Conservation (phyloP, 2,329 filamentous ascomycete species). For the Knufia petricola region DNA sequence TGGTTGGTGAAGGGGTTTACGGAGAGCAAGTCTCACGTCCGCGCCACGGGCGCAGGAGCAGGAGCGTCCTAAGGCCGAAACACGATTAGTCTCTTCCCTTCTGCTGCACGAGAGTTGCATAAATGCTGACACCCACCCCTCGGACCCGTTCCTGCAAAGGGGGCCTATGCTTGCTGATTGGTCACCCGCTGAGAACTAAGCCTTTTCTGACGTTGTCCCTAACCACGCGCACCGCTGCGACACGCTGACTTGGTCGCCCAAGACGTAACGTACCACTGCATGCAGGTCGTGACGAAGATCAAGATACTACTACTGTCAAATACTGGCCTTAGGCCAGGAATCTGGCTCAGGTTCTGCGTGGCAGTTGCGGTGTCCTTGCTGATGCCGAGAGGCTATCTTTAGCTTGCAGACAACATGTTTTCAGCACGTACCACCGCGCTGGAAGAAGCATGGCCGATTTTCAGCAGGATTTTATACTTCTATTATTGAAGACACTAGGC, state of each 20-base stretch:
- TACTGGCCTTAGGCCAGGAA: too few species aligned
- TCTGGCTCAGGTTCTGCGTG: too few species aligned
- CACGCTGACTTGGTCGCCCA: too few species aligned
- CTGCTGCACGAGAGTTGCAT: background rate
- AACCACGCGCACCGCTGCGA: background rate
- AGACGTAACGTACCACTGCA: background rate
- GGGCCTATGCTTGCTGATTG: background rate
- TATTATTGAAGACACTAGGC: too few species aligned
- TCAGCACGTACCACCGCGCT: too few species aligned
- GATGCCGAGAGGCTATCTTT: too few species aligned
- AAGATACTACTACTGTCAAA: too few species aligned
- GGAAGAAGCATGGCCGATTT: too few species aligned
- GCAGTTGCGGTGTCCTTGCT: too few species aligned
- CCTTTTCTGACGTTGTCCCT: background rate
- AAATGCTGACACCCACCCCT: background rate
- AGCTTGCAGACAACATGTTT: too few species aligned
- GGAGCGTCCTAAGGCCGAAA: slow-evolving; percentile 8
- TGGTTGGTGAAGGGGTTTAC: slow-evolving; percentile 10
- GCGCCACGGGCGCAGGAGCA: slow-evolving; percentile 11
- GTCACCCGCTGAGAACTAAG: background rate
- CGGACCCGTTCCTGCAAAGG: background rate
- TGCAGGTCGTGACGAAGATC: background rate
- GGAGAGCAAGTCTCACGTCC: slow-evolving; percentile 8
- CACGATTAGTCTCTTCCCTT: slow-evolving; percentile 1
- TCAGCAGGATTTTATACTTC: too few species aligned